Base-by-base conservation (phyloP, 192 early-diverging fungal genomes). In the Oehlia diaphana region DNA sequence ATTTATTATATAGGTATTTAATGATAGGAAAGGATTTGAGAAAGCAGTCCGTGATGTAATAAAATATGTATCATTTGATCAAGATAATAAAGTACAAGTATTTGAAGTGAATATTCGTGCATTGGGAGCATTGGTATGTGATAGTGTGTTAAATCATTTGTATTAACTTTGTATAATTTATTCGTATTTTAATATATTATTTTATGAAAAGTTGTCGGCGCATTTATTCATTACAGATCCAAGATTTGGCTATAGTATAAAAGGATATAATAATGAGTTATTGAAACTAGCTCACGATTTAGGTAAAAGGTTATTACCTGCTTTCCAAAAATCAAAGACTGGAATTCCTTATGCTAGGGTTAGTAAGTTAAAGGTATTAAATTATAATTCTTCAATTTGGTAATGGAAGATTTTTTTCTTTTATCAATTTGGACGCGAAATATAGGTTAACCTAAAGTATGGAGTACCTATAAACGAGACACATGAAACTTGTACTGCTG, bases 101-200 rank as follows among this genome's bases (percentile, higher is more conserved):
- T 99, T 99, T 88, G 97, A 99, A 86, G 89, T 93, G 33, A 97
- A 95, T 49, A 99, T 99, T 71, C 86, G 97, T 33, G 89, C 94
- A 66, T 84, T 99, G 14, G 97, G 97, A 3, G 95, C 92, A 8
- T 86, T 98, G 77, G 86, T 87, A 83, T 74, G 64, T 61, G 14
- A 42, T 39, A 37, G 4, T 37, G 23, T 26, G 64, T 66, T 66
- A 10, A 14, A 44, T 42, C 33, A 35, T 68, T 7, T 68, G 23
- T 10, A 21, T 70, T 70, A 0, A 42, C 39, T 31, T 28, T 66
- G 12, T 66, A 14, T 3, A 31, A 19, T 21, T 70, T 70, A 23
- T n/a, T 70, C 21, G 12, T 37, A 44, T n/a, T 5, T 39, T 69
- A 9, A 58, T 58, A 0, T 8, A 9, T 70, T 70, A 21, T 2